Base-by-base conservation (phyloP, 345 rosid genomes). In the Gossypium turneri region DNA sequence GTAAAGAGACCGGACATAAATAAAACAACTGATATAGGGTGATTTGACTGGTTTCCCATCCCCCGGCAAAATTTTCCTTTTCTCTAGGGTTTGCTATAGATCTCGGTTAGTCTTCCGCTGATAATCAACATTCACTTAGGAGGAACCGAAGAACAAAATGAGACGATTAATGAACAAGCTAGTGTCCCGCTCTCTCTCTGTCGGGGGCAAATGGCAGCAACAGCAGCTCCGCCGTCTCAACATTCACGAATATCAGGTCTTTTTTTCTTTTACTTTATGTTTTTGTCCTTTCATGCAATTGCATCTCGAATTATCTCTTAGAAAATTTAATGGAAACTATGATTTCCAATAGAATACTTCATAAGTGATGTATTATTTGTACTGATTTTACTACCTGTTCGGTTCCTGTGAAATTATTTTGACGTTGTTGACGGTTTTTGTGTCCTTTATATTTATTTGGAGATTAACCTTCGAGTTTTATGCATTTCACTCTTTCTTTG, bases 151-250 rank as follows among this genome's bases (percentile, higher is more conserved):
- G 41, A 48, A 69, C 44, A 51, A 27, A 52, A 88, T 93, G 95
- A 90, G 97, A 78, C 94, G 94, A 77, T 79, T 86, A 80, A 65
- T 90, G 72, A 90, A 88, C 86, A 89, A 89, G 79, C 88, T 96
- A 64, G 92, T 80, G 45, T 86, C 90, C 38, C 86, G 90, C 76
- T 85, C 97, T 57, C 94, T 93, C 76, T 82, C 95, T 76, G 85
- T 90, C 77, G 91, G 87, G 79, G 94, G 94, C 0, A 88, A 84
- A 85, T 88, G 92, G 89, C 98, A 96, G 76, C 92, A 89, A 65
- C 98, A 93, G 76, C 99, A 96, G 80, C 93, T 93, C 82, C 98
- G 99, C 71, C 97, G 94, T 76, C 97, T 96, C 81, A 96, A 96
- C 83, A 84, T 96, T 88, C 98, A 93, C 81, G 98, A 96, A 78